phyloP scores from a whole-genome alignment of 2,329 filamentous ascomycete species.

The Ophiognomonia clavigignenti-juglandacearum region DNA sequence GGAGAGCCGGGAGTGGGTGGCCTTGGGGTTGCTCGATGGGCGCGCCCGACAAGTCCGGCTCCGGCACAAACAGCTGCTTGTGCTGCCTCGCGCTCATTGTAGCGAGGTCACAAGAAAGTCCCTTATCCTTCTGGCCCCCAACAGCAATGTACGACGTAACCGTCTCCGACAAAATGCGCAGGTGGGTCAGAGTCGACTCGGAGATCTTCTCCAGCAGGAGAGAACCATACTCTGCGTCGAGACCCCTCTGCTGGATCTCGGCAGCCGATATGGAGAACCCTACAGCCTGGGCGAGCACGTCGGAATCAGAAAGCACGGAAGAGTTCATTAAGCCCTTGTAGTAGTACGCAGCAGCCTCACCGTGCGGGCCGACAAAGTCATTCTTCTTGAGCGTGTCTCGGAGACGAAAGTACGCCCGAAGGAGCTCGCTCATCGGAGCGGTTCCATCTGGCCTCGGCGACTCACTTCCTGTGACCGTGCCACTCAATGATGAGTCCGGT shows the following conservation, averaged over 20 bases:
- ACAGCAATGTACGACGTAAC: constrained; percentile 79
- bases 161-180: constrained; percentile 85
- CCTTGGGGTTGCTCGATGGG: not conserved
- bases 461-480: too few species aligned
- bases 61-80: constrained; percentile 63
- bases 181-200: constrained; percentile 76
- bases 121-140: constrained; percentile 59
- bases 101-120: constrained; percentile 60
- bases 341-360: constrained; percentile 20
- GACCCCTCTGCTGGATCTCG: constrained; percentile 87
- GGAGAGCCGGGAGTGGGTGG: constrained; percentile 41
- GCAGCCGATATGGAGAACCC: constrained; percentile 82
- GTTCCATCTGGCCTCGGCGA: constrained; percentile 27
- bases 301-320: constrained; percentile 47
- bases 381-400: constrained; percentile 55
- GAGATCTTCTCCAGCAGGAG: constrained; percentile 81
- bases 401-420: constrained; percentile 56
- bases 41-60: not conserved
- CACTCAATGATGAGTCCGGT: too few species aligned
- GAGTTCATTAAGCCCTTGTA: constrained; percentile 19
- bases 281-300: constrained; percentile 61
- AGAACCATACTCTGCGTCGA: constrained; percentile 66
- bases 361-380: constrained; percentile 38
- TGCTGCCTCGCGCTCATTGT: constrained; percentile 68
- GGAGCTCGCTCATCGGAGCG: constrained; percentile 48